Base-by-base conservation (phyloP, 768 basidiomycete genomes). In the Kwoniella dendrophila region DNA sequence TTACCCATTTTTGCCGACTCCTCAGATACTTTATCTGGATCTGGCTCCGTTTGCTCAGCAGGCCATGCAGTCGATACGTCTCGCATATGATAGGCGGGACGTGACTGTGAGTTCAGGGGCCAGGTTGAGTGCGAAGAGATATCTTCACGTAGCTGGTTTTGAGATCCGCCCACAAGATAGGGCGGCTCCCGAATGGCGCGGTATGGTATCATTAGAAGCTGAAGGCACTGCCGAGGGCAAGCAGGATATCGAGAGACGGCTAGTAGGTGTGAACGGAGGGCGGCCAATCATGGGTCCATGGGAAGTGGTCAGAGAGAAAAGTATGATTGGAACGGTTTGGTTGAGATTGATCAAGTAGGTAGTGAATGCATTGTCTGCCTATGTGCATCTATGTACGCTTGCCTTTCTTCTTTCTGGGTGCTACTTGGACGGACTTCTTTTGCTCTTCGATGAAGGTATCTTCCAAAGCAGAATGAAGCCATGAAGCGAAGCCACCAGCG, bases 221-320 rank as follows among this genome's bases (percentile, higher is more conserved):
- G 79, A 80, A 43, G 79, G 78, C 4, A 80, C 79, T 10, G 71
- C 72, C 11, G 79, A 80, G 54, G 79, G 76, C 0, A 73, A 70
- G 30, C 59, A 47, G 26, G 75, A 75, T 34, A 51, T 80, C 24
- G 72, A 77, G 47, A 33, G 50, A n/a, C 56, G 78, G 8, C 48
- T 80, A 3, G 66, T 70, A 1, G 63, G 63, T 11, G 51, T 66
- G 1, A 59, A 62, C 29, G 61, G 65, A 16, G 48, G 50, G 1
- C 60, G 47, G 20, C 68, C 66, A 12, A 26, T 65, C 16, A 38
- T 70, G 12, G 72, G 73, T n/a, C 73, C 78, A 5, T 80, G 76
- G 77, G 79, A 80, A 64, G 50, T 80, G n/a, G 66, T 79, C 14
- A 66, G 73, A 24, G 71, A 74, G 33, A 80, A 78, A 57, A 65